Evolutionary conservation across 1,139 yeast genomes (phyloP).

Genomic region (Debaryomyces nepalensis): DNA sequence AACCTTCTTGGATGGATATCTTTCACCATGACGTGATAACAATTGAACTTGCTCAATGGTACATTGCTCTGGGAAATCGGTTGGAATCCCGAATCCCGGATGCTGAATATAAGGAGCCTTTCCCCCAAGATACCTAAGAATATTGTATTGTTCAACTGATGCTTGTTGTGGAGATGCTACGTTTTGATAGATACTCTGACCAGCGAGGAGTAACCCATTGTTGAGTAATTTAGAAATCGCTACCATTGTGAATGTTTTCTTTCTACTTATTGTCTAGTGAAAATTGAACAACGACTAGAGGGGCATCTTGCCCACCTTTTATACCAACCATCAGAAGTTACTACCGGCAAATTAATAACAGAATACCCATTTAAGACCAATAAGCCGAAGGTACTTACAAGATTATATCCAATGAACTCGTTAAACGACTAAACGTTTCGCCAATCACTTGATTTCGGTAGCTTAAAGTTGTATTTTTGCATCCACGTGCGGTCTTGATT

Average conservation of each 20-base stretch:
- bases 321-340: no score
- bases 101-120: slow-evolving; percentile 43
- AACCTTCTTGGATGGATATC: slow-evolving; percentile 35
- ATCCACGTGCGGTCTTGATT: neutral
- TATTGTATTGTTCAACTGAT: slow-evolving; percentile 35
- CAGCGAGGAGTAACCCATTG: slow-evolving; percentile 33
- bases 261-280: no score
- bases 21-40: slow-evolving; percentile 42
- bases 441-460: no score
- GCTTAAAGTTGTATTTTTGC: neutral
- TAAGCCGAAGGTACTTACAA: no score
- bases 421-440: no score
- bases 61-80: slow-evolving; percentile 38
- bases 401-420: no score
- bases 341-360: no score
- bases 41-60: slow-evolving; percentile 41
- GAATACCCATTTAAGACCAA: no score
- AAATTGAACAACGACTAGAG: no score
- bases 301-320: no score
- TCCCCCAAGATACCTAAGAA: slow-evolving; percentile 38
- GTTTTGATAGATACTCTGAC: slow-evolving; percentile 28
- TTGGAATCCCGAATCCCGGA: slow-evolving; percentile 39
- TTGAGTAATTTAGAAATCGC: slow-evolving; percentile 31
- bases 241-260: slow-evolving; percentile 26
- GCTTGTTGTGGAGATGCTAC: slow-evolving; percentile 36